Evolutionary conservation across 129 eudicot species (phyloP), one percentile per base, ranked within the genome.

Genomic region (Tagetes patula): DNA sequence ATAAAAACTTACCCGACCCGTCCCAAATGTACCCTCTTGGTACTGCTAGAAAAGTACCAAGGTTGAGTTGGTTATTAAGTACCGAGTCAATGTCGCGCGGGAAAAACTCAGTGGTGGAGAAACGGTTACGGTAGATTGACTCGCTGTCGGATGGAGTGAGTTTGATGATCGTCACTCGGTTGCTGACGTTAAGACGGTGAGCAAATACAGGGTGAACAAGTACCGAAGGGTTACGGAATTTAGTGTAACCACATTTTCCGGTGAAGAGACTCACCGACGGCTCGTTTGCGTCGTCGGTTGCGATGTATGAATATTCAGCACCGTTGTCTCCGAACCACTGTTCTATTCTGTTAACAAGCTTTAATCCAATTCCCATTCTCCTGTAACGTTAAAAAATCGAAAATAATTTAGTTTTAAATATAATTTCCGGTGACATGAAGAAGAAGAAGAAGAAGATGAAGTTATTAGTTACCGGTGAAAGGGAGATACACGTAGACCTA

Each of bases 161-260:
- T 41, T 81, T 82, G 63, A 90, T 3, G 69, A 95, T 13, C 36
- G 61, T 71, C 43, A 85, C 75, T 12, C 87, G 89, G 48, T 56
- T 62, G 8, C 79, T n/a, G 20, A 84, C 74, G 6, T 78, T 75
- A 39, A 81, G 68, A 30, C 85, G 78, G 85, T 95, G 99, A 9
- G 94, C 97, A 45, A 86, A 95, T 0, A 95, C 99, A 39, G 99
- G 99, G 41, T 87, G 97, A 55, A 95, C 99, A 1, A 95, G 77
- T 30, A 95, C 88, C 11, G 99, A 86, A 1, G 99, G 99, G 6
- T 84, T 90, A 4, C 99, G 96, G 83, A 95, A 95, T 66, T 88
- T 95, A 32, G 96, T 83, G 76, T 95, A 95, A 3, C 94, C 94
- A 52, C 93, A 88, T 85, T 90, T 95, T 30, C 73, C 72, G 4